Evolutionary conservation across 1,284 basidiomycete species (phyloP).

Genomic region (Lentinula novae-zelandiae): DNA sequence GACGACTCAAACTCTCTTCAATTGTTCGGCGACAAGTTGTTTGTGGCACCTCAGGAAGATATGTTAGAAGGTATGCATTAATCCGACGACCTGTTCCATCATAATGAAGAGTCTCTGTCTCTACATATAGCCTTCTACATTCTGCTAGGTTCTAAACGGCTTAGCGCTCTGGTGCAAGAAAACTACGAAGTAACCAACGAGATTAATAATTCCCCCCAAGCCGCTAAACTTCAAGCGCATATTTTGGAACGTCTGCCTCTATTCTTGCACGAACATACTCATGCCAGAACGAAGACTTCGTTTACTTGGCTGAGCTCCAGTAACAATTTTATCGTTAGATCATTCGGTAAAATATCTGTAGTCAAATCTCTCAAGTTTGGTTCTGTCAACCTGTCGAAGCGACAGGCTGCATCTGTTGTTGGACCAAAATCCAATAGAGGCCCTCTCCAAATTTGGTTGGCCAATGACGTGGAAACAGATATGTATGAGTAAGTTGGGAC

Average conservation of each 20-base stretch:
- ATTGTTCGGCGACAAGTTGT: constrained; percentile 74
- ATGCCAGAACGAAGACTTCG: constrained; percentile 65
- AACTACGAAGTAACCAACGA: constrained; percentile 65
- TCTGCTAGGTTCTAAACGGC: constrained; percentile 61
- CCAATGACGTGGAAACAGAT: constrained; percentile 73
- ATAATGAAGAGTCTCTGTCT: neutral
- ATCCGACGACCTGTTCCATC: neutral
- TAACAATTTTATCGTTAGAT: constrained; percentile 70
- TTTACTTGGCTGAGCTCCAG: constrained; percentile 72
- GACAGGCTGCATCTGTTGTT: constrained; percentile 73
- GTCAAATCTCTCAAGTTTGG: constrained; percentile 58
- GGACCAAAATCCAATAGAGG: constrained; percentile 57
- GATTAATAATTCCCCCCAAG: constrained; percentile 42
- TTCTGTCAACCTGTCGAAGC: constrained; percentile 43
- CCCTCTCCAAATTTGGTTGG: constrained; percentile 74
- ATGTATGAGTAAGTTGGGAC: constrained; percentile 79
- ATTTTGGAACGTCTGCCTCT: constrained; percentile 88
- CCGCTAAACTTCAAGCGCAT: constrained; percentile 51
- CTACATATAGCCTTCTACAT: constrained; percentile 57
- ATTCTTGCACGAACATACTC: constrained; percentile 87
- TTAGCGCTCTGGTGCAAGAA: constrained; percentile 75
- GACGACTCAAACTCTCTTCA: constrained; percentile 78
- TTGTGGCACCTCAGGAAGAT: constrained; percentile 89
- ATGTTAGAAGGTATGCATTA: constrained; percentile 62
- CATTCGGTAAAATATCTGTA: constrained; percentile 59